A percentile compares a stretch with the other conserved stretches of the same genome.
phyloP scores from a whole-genome alignment of 1,284 basidiomycete genomes.

The Ustilago tritici region DNA sequence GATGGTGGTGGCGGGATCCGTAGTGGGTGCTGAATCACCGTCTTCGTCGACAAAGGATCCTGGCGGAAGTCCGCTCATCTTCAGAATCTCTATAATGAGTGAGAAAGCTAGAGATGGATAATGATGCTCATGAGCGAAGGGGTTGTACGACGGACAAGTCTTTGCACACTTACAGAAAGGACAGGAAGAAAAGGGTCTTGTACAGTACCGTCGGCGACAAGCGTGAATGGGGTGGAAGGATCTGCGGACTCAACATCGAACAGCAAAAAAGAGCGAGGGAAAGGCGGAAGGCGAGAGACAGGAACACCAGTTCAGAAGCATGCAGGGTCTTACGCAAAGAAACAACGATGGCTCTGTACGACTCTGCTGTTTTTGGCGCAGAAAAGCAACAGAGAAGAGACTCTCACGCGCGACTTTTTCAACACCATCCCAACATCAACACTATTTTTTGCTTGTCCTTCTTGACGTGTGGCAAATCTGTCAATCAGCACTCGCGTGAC shows the following conservation, averaged over 20 bases:
- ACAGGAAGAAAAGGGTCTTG: constrained; percentile 9
- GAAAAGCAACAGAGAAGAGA: background rate
- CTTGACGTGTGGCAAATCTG: background rate
- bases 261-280: background rate
- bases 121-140: constrained; percentile 7
- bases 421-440: constrained; percentile 2
- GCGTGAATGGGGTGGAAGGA: constrained; percentile 17
- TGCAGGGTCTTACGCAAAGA: background rate
- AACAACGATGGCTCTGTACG: background rate
- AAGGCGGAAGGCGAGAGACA: constrained; percentile 2
- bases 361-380: background rate
- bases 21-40: background rate
- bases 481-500: background rate
- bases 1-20: background rate
- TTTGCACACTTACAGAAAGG: background rate
- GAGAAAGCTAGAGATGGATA: background rate
- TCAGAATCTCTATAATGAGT: background rate
- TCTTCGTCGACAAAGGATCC: constrained; percentile 21
- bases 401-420: constrained; percentile 4
- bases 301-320: background rate
- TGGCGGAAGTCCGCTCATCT: constrained; percentile 33
- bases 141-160: background rate
- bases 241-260: constrained; percentile 4
- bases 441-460: background rate
- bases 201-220: constrained; percentile 5